Percentiles rank a stretch among this genome's conserved stretches.
Conservation (phyloP, 345 rosid species). For the Gossypium mustelinum region DNA sequence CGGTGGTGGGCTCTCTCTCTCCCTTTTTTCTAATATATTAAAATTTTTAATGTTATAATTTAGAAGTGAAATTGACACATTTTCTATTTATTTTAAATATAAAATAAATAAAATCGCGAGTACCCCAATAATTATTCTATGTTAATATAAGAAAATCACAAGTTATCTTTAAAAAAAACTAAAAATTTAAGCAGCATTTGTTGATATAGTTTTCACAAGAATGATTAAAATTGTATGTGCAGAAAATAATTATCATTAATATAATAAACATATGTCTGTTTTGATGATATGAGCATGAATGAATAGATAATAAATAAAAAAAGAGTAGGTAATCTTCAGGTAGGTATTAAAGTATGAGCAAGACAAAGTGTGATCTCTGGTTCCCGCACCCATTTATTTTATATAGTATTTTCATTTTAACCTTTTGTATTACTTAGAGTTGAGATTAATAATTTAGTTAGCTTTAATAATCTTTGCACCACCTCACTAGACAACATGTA, state of each 20-base stretch:
- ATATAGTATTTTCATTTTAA: background rate
- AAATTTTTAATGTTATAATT: too few relatives aligned
- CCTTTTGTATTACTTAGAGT: background rate
- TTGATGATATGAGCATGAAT: constrained; percentile 33
- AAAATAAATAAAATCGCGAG: too few relatives aligned
- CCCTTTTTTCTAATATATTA: too few relatives aligned
- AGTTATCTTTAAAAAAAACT: too few relatives aligned
- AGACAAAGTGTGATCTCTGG: constrained; percentile 19
- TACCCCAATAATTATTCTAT: too few relatives aligned
- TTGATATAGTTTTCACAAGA: too few relatives aligned
- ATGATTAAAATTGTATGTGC: too few relatives aligned
- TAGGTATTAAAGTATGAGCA: constrained; percentile 26
- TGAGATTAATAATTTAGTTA: constrained; percentile 25
- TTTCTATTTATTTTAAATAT: too few relatives aligned
- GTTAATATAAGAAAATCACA: too few relatives aligned
- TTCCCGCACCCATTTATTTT: background rate
- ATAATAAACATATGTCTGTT: constrained; percentile 13
- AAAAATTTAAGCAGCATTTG: too few relatives aligned
- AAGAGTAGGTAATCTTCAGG: constrained; percentile 34
- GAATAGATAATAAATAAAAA: constrained; percentile 22
- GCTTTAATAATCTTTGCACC: constrained; percentile 19
- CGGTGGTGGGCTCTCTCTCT: constrained; percentile 28
- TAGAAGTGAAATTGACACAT: too few relatives aligned
- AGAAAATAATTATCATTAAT: too few relatives aligned
- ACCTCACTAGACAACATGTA: constrained; percentile 27